Conservation (phyloP, 2,329 filamentous ascomycete genomes). For the Arthrobotrys megalospora region DNA sequence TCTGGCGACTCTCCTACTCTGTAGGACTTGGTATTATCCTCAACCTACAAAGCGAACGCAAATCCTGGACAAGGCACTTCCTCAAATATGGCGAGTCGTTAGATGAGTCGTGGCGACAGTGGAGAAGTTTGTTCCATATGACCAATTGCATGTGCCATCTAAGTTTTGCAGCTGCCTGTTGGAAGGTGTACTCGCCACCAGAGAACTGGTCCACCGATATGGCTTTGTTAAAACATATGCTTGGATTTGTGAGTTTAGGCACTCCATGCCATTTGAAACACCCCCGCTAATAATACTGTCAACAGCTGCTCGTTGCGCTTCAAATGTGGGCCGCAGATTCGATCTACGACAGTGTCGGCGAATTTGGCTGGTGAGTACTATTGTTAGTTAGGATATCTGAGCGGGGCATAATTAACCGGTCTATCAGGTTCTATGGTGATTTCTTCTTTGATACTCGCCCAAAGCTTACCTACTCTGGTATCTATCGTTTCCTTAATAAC, state of each 20-base stretch:
- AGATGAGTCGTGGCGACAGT: conserved; percentile 95
- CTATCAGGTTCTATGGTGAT: conserved; percentile 83
- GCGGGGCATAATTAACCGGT: not conserved
- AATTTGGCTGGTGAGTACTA: conserved; percentile 84
- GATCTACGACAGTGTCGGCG: conserved; percentile 94
- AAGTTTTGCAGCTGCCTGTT: conserved; percentile 89
- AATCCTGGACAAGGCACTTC: conserved; percentile 97
- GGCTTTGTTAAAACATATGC: conserved; percentile 85
- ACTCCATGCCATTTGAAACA: not conserved
- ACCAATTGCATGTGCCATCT: conserved; percentile 91
- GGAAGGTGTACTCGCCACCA: conserved; percentile 96
- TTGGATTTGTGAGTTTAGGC: conserved; percentile 74
- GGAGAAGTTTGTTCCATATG: conserved; percentile 95
- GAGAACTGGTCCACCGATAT: conserved; percentile 89
- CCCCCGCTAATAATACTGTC: conserved; percentile 4
- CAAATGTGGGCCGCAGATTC: conserved; percentile 94
- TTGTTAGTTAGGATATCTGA: not conserved
- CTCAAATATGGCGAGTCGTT: conserved; percentile 94
- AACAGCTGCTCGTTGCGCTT: conserved; percentile 78
- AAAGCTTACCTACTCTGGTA: conserved; percentile 94
- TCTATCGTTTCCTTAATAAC: conserved; percentile 98
- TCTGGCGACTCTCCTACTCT: conserved; percentile 93
- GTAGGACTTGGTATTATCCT: conserved; percentile 88
- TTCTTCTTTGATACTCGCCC: conserved; percentile 87
- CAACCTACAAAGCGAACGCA: conserved; percentile 86